Base-by-base conservation (phyloP, 2,329 filamentous ascomycete species). In the Verticillium isaacii region DNA sequence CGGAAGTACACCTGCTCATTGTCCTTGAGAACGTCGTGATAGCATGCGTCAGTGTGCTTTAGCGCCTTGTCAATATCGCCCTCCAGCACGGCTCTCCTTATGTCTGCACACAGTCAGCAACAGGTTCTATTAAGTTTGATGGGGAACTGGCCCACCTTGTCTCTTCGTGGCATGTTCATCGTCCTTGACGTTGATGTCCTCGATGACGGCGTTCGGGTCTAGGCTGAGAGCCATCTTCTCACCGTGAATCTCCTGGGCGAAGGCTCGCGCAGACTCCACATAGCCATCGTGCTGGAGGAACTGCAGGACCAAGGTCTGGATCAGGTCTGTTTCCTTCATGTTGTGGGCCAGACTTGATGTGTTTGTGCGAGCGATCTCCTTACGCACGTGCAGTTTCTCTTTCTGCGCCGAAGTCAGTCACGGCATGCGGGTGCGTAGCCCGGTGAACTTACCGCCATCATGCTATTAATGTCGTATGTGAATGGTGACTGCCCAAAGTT, bases 241-340 rank as follows among this genome's bases (percentile, higher is more conserved):
- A 17, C 84, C 79, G 60, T 86, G 84, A 32, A 96, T 87, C 70
- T 98, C 94, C 68, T 89, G 83, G 3, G 91, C 88, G 79, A 99
- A 98, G 0, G 92, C 92, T 65, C 89, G 86, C 9, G 93, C 93
- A 0, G 94, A 97, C 67, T 97, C 94, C 8, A 97, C 89, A 68
- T 97, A 98, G 63, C 95, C 95, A 69, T 98, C 95, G 68, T 98
- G 94, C 41, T 93, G 91, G 15, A 99, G 80, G 67, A 96, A 98
- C 75, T 97, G 93, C 45, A 93, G 83, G 19, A 88, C 87, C 61
- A 98, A 79, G 68, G 90, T 85, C 72, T 97, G 93, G 41, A 97
- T 87, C 57, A 98, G 82, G 32, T 90, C 82, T 1, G 87, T 89
- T 74, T 97, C 94, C 64, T 84, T 86, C 65, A 91, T 78, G 2